Evolutionary conservation across 768 basidiomycete genomes (phyloP), one percentile per base, ranked within the genome.

Genomic region (Daedalea quercina): DNA sequence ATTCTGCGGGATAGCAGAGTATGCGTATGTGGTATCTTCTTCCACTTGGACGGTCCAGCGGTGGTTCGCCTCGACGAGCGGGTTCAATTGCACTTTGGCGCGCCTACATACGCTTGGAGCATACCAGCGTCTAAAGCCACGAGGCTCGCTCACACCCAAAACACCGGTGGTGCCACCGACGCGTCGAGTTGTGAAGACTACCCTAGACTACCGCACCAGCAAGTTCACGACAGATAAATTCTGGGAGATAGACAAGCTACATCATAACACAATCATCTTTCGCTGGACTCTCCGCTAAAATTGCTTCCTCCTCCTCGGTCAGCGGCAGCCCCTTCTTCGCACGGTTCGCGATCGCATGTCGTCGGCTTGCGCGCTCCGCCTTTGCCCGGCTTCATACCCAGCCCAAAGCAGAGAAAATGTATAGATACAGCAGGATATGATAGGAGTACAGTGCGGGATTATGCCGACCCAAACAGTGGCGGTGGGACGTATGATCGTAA

Each of bases 301-400:
- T 70, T 17, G 67, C 66, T 67, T 81, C 84, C 75, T 88, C 85
- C 50, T 81, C 79, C 51, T 82, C 83, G 23, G 72, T 81, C 58
- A 87, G 59, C 42, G 85, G 66, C 68, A 89, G 81, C 57, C 89
- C 89, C 69, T 86, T 91, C 76, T 76, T 77, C 4, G 82, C 85
- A 37, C 89, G 79, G 53, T 77, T 83, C 63, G 78, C 72, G 81
- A 91, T 81, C 2, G 84, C 87, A 66, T 77, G 82, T 55, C 79
- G 65, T 63, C 75, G 74, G 59, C 87, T 90, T 63, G 83, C 83
- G 62, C 78, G 75, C 68, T 92, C 90, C 12, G 82, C 83, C 69
- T 73, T 83, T 40, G 87, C 86, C 20, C 87, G 85, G 59, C 87
- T 89, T 31, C 28, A 31, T 11, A 11, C 4, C 28, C 6, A 31